Evolutionary conservation across 805 yeast genomes (phyloP).

Genomic region (Dipodascus albidus): DNA sequence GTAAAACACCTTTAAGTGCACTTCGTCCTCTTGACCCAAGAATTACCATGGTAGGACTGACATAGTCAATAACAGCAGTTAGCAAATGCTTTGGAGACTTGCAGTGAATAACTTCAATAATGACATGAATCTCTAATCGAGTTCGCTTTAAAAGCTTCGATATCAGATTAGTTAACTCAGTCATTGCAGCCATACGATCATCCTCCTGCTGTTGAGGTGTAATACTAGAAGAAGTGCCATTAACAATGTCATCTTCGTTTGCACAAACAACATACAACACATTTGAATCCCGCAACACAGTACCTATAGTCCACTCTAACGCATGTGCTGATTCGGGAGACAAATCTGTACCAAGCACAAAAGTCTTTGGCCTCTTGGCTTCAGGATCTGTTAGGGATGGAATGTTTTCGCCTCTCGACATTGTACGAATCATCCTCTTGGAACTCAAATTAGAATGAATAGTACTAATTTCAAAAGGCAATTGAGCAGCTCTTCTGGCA

Average conservation of each 20-base stretch:
- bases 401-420: slow-evolving; percentile 52
- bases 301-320: slow-evolving; percentile 79
- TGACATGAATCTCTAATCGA: slow-evolving; percentile 61
- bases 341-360: slow-evolving; percentile 68
- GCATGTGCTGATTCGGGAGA: slow-evolving; percentile 78
- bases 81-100: slow-evolving; percentile 64
- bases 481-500: slow-evolving; percentile 42
- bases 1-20: slow-evolving; percentile 53
- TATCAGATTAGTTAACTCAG: slow-evolving; percentile 30
- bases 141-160: slow-evolving; percentile 46
- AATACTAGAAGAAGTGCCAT: slow-evolving; percentile 4
- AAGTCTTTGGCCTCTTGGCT: slow-evolving; percentile 37
- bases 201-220: slow-evolving; percentile 25
- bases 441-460: slow-evolving; percentile 41
- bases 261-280: slow-evolving; percentile 56
- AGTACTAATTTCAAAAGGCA: slow-evolving; percentile 43
- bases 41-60: slow-evolving; percentile 61
- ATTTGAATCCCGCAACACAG: slow-evolving; percentile 72
- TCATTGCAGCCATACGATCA: slow-evolving; percentile 32
- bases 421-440: slow-evolving; percentile 54
- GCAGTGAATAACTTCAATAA: slow-evolving; percentile 63
- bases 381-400: slow-evolving; percentile 31
- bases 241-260: slow-evolving; percentile 23
- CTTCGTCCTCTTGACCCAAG: slow-evolving; percentile 68
- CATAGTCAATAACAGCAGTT: slow-evolving; percentile 55